Evolutionary conservation across 768 basidiomycete species (phyloP), one percentile per base, ranked within the genome.

Genomic region (Rhodotorula taiwanensis): DNA sequence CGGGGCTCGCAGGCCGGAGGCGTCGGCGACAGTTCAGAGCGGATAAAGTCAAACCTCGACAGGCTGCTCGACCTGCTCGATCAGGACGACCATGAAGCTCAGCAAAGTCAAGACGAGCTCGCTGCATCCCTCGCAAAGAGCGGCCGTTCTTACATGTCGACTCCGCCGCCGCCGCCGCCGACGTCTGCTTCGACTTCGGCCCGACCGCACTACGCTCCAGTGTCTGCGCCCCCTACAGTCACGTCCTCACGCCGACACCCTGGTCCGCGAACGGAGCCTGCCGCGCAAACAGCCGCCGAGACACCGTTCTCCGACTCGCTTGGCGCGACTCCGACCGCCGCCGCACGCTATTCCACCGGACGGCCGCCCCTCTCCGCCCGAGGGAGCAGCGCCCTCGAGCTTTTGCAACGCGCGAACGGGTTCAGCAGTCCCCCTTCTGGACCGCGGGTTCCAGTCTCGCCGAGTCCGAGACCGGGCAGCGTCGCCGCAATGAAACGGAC

Each of bases 401-500:
- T 47, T 18, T 48, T 41, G 11, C 41, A 36, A n/a, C 28, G 43
- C 16, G 25, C 31, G 18, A 43, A 28, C 27, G 23, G 48, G 2
- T 27, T 30, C 56, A 10, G 21, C 30, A 28, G n/a, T n/a, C n/a
- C n/a, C n/a, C n/a, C 27, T 0, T 1, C 45, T 10, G 28, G 60
- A 44, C 18, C 11, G 3, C 20, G 42, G 5, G 21, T 20, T 23
- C 64, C 58, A 0, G 54, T 52, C 50, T 65, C 64, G 39, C 64
- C 64, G 7, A 55, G 53, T 20, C 64, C 64, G 33, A 28, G 58
- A 25, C 64, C 64, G 31, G 64, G 64, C 23, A 65, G 64, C 50
- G 64, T 65, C 2, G 64, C 58, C 8, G 64, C 64, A 4, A 30
- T 65, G 48, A 10, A 53, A 42, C 25, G 31, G 28, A 33, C 50